Evolutionary conservation across 345 rosid genomes (phyloP).

Genomic region (Heritiera littoralis): DNA sequence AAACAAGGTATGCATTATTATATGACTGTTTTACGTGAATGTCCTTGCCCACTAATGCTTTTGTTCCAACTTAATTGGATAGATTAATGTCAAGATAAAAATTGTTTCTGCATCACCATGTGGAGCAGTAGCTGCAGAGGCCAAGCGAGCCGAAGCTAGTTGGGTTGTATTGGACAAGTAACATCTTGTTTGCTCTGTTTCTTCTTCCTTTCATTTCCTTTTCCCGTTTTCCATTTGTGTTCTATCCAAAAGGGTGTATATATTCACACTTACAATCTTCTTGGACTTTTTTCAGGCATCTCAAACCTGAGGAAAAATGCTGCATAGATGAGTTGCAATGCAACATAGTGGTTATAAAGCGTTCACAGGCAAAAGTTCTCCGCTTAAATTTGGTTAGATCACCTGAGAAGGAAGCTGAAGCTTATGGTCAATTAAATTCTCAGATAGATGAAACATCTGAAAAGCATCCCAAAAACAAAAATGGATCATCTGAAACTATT

Average conservation of each 20-base stretch:
- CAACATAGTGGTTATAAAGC: conserved; percentile 96
- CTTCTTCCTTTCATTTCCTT: background rate
- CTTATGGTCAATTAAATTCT: conserved; percentile 37
- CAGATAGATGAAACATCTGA: conserved; percentile 52
- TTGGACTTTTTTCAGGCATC: conserved; percentile 51
- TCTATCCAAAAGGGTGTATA: conserved; percentile 8
- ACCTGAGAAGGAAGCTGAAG: conserved; percentile 53
- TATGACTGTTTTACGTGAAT: conserved; percentile 10
- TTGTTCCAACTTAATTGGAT: conserved; percentile 17
- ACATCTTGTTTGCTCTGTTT: conserved; percentile 22
- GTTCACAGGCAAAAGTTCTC: conserved; percentile 85
- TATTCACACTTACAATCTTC: background rate
- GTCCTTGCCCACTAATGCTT: conserved; percentile 13
- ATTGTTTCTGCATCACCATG: conserved; percentile 85
- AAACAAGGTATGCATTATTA: conserved; percentile 54
- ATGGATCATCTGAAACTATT: conserved; percentile 48
- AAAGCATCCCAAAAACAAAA: conserved; percentile 43
- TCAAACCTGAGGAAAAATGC: conserved; percentile 77
- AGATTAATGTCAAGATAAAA: conserved; percentile 92
- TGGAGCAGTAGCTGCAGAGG: conserved; percentile 88
- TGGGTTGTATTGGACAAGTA: conserved; percentile 99
- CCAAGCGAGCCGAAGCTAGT: conserved; percentile 68
- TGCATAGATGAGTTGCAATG: conserved; percentile 97
- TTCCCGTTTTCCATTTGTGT: background rate
- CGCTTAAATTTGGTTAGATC: conserved; percentile 92